These are phyloP conservation scores for Melampsora abietis-canadensis DNA, from an alignment of 1,284 basidiomycete species.

Conservation along the genomic window DNA sequence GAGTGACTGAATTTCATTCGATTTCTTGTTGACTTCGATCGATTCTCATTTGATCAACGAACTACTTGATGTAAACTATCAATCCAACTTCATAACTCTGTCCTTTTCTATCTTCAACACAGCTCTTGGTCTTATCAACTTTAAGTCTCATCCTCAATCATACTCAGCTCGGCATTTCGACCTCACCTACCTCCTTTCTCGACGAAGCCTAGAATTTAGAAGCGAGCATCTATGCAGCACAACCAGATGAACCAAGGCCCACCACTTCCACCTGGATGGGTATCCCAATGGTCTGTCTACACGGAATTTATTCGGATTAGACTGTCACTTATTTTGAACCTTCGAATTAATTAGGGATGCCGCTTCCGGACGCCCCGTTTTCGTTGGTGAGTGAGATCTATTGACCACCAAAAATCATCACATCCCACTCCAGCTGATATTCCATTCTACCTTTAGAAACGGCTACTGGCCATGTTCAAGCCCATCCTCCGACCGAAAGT, in stretches of 20 bases:
- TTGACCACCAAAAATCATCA: background rate
- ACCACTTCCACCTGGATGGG: constrained; percentile 38
- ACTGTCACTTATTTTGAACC: background rate
- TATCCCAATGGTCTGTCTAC: constrained; percentile 25
- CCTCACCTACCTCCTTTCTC: no score
- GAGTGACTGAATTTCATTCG: no score
- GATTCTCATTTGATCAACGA: no score
- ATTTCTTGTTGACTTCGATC: no score
- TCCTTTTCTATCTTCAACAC: no score
- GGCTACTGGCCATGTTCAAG: constrained; percentile 29
- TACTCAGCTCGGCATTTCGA: no score
- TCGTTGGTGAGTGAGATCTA: constrained; percentile 18
- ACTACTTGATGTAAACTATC: no score
- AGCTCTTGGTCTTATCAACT: no score
- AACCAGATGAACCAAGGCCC: constrained; percentile 17
- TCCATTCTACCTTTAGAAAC: constrained; percentile 13
- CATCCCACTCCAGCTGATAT: background rate
- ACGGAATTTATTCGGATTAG: background rate
- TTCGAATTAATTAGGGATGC: constrained; percentile 17
- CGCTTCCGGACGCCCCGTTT: constrained; percentile 17
- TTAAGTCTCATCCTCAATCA: no score
- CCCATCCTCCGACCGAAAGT: constrained; percentile 12
- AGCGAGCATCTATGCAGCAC: constrained; percentile 11
- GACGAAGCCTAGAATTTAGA: constrained; percentile 9
- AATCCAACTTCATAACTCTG: no score